Evolutionary conservation across 2,329 filamentous ascomycete genomes (phyloP), one percentile per base, ranked within the genome.

Genomic region (Botrytis hyacinthi): DNA sequence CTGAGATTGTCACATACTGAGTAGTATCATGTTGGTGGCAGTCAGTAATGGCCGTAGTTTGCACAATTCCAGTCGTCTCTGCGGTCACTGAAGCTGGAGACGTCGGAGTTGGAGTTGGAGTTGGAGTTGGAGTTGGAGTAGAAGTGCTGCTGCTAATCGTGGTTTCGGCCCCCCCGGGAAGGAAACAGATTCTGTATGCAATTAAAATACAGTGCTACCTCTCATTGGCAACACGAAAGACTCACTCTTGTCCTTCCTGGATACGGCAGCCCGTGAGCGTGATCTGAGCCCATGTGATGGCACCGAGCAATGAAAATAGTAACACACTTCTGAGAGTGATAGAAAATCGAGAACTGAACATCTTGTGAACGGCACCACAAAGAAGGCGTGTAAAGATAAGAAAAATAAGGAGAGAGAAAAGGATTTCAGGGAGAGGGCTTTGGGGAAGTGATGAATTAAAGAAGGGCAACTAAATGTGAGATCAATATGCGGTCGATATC

Each of bases 1-100:
- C 7, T 14, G 40, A n/a, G 6, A 62, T n/a, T 3, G 18, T 16
- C 35, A 40, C 60, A n/a, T 62, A 62, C 60, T 62, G 60, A 40
- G 60, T 40, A 40, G 35, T 62, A 62, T n/a, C 60, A 62, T 62
- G 60, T 62, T 40, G 60, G 14, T 62, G 60, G 60, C 60, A 62
- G 6, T 62, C 60, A 40, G 60, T 40, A 62, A 62, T 40, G 35
- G 60, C 60, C n/a, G 60, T 62, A 18, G 35, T 62, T 14, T 62
- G 60, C 12, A 22, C 60, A 18, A 7, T 40, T 40, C 22, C 22
- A 40, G 60, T 62, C 14, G 35, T 40, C 22, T 62, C 12, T 40
- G 35, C 60, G 8, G 22, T n/a, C 35, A 40, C 60, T 9, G 60
- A 62, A 40, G 60, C 35, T 18, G 35, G 60, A n/a, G 60, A 61